Evolutionary conservation across 2,329 filamentous ascomycete species (phyloP).

Genomic region (Neonectria coccinea): DNA sequence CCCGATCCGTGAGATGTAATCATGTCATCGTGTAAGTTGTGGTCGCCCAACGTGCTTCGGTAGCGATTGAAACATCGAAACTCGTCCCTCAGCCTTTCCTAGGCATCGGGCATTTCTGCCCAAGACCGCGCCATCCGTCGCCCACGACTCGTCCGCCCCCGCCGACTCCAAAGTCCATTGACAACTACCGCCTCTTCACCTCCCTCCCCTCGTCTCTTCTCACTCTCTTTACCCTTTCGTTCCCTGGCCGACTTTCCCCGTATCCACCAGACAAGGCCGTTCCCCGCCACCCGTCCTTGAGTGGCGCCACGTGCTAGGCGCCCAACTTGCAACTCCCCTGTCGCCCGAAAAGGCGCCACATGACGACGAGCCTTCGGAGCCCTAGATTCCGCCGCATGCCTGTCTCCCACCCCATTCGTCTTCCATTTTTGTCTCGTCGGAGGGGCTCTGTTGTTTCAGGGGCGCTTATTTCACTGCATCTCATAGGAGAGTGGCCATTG

Average conservation of each 20-base stretch:
- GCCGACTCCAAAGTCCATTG: slow-evolving; percentile 5
- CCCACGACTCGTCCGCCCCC: slow-evolving; percentile 2
- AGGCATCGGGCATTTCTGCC: slow-evolving; percentile 19
- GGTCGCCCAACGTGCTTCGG: slow-evolving; percentile 20
- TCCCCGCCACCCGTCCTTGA: slow-evolving; percentile 43
- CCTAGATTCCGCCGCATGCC: slow-evolving; percentile 12
- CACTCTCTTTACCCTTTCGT: slow-evolving; percentile 18
- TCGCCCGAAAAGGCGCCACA: slow-evolving; percentile 22
- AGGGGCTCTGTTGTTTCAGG: slow-evolving; percentile 32
- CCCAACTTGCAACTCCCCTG: slow-evolving; percentile 39
- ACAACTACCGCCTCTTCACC: slow-evolving; percentile 8
- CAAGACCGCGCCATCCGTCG: slow-evolving; percentile 20
- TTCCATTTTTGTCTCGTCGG: slow-evolving; percentile 11
- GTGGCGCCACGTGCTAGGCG: slow-evolving; percentile 46
- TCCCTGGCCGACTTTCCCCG: slow-evolving; percentile 36
- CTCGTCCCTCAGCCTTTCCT: slow-evolving; percentile 2
- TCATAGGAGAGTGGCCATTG: slow-evolving; percentile 25
- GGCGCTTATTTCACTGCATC: slow-evolving; percentile 24
- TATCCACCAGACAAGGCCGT: slow-evolving; percentile 30
- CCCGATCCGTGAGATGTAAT: slow-evolving; percentile 13
- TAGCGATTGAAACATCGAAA: slow-evolving; percentile 16
- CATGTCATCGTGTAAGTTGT: slow-evolving; percentile 12
- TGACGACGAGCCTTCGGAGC: slow-evolving; percentile 2
- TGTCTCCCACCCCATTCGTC: slow-evolving; percentile 27
- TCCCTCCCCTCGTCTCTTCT: slow-evolving; percentile 5